phyloP scores from a whole-genome alignment of 2,329 filamentous ascomycete species.

The Daldinia eschscholtzii region DNA sequence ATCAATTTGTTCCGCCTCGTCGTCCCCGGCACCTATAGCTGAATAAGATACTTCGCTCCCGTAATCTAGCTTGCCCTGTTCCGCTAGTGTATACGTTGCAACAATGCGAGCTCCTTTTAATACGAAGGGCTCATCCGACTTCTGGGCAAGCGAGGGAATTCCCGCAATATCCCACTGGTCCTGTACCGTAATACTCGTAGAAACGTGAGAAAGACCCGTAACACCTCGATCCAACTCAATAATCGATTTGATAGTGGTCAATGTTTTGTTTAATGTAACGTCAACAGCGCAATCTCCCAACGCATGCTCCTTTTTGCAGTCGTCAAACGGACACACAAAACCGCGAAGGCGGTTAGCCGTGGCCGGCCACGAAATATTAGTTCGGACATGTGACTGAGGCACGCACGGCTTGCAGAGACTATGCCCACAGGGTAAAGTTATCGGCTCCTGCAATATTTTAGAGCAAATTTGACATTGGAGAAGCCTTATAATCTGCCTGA shows the following conservation, averaged over 20 bases:
- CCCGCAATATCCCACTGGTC: constrained; percentile 59
- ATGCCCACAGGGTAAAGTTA: constrained; percentile 85
- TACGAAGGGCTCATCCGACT: constrained; percentile 53
- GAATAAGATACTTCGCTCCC: constrained; percentile 49
- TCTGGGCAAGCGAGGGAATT: constrained; percentile 56
- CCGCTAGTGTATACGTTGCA: constrained; percentile 74
- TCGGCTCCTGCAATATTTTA: constrained; percentile 73
- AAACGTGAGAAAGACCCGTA: constrained; percentile 54
- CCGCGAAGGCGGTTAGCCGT: constrained; percentile 74
- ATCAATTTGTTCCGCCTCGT: constrained; percentile 58
- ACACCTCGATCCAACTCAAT: constrained; percentile 58
- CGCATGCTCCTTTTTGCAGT: constrained; percentile 79
- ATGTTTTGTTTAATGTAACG: constrained; percentile 80
- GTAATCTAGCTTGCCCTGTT: constrained; percentile 54
- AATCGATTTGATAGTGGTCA: constrained; percentile 69
- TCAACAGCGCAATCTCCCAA: constrained; percentile 81
- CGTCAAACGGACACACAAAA: constrained; percentile 78
- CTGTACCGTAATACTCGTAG: constrained; percentile 56
- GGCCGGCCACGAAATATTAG: constrained; percentile 82
- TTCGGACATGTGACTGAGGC: constrained; percentile 72
- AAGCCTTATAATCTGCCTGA: constrained; percentile 75
- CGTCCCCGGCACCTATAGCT: constrained; percentile 48
- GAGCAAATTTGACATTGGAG: constrained; percentile 84
- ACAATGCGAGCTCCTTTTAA: constrained; percentile 70
- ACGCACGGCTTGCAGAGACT: constrained; percentile 82